Conservation (phyloP, 345 rosid species). For the Aegle marmelos region DNA sequence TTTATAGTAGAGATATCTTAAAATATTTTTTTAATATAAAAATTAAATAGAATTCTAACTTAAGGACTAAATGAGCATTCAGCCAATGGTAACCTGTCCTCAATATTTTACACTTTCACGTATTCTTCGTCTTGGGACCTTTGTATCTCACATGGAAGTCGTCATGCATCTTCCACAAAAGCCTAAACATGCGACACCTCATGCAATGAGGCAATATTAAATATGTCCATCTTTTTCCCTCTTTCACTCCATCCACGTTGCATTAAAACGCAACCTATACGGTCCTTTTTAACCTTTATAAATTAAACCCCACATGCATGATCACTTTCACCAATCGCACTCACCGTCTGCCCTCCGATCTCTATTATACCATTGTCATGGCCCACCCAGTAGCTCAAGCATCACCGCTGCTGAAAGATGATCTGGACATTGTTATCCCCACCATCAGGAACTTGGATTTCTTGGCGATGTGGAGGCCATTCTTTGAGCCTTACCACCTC, state of each 20-base stretch:
- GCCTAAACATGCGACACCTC: background rate
- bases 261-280: constrained; percentile 11
- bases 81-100: no score
- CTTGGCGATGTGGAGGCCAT: constrained; percentile 40
- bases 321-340: background rate
- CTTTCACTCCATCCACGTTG: constrained; percentile 10
- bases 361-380: background rate
- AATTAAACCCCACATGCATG: background rate
- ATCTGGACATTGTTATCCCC: constrained; percentile 34
- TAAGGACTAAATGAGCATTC: no score
- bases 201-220: background rate
- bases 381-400: background rate
- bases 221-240: background rate
- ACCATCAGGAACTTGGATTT: constrained; percentile 33
- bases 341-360: background rate
- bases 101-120: no score
- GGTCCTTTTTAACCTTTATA: background rate
- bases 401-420: constrained; percentile 22
- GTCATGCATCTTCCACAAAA: background rate
- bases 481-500: constrained; percentile 36
- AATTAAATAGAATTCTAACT: no score
- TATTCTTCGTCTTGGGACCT: background rate
- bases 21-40: no score
- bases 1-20: no score
- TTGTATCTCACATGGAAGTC: background rate